Percentiles rank a stretch among this genome's conserved stretches.
Conservation (phyloP, 352 stramenopile species). For the Phytopythium chamaehyphon region DNA sequence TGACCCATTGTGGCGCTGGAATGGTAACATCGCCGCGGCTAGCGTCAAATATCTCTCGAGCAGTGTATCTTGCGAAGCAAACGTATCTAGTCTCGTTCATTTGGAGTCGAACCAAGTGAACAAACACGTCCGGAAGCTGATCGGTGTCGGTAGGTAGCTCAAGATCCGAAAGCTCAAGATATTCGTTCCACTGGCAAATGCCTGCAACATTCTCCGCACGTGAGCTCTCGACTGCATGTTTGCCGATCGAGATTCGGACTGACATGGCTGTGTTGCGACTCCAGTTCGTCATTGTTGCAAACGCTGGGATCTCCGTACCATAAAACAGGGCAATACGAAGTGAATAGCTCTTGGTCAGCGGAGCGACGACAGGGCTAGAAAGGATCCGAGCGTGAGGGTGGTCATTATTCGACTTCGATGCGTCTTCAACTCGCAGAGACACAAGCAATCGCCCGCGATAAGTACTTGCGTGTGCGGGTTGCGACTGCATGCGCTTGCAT, state of each 20-base stretch:
- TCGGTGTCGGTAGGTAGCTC: slow-evolving; percentile 63
- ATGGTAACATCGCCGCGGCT: slow-evolving; percentile 29
- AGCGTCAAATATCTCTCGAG: slow-evolving; percentile 55
- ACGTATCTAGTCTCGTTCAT: slow-evolving; percentile 61
- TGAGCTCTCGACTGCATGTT: slow-evolving; percentile 46
- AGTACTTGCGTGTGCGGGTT: slow-evolving; percentile 58
- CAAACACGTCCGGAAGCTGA: slow-evolving; percentile 77
- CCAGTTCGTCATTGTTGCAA: slow-evolving; percentile 63
- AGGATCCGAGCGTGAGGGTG: slow-evolving; percentile 64
- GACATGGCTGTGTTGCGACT: slow-evolving; percentile 74
- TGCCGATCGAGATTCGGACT: slow-evolving; percentile 65
- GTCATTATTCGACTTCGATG: slow-evolving; percentile 61
- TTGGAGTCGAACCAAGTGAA: slow-evolving; percentile 60
- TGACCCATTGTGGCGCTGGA: slow-evolving; percentile 59
- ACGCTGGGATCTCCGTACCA: slow-evolving; percentile 76
- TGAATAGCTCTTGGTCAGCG: slow-evolving; percentile 48
- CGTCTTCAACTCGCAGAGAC: slow-evolving; percentile 60
- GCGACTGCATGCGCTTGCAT: slow-evolving; percentile 54
- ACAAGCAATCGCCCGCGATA: slow-evolving; percentile 77
- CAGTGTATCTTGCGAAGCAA: slow-evolving; percentile 76
- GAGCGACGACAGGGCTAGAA: slow-evolving; percentile 28
- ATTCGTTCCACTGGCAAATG: slow-evolving; percentile 80
- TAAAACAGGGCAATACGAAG: slow-evolving; percentile 66
- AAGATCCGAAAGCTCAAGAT: slow-evolving; percentile 52
- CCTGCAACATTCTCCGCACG: slow-evolving; percentile 60